Conservation (phyloP, 805 yeast species). For the Wickerhamiella vanderwaltii region DNA sequence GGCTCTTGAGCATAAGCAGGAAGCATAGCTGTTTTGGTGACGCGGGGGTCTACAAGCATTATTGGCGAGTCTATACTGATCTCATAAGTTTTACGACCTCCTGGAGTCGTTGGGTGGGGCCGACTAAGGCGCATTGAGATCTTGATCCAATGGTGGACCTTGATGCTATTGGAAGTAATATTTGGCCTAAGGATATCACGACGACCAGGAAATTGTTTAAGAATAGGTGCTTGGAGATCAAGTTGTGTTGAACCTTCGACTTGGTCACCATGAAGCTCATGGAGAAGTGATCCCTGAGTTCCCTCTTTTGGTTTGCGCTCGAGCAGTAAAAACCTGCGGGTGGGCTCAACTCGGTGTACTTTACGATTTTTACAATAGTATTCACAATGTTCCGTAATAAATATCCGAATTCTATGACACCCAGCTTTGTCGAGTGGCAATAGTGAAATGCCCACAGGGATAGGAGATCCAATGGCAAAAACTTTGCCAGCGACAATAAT, state of each 20-base stretch:
- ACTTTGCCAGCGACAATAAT: slow-evolving; percentile 84
- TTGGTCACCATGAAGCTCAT: slow-evolving; percentile 7
- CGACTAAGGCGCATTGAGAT: slow-evolving; percentile 69
- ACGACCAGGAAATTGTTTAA: slow-evolving; percentile 47
- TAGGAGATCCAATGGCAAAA: slow-evolving; percentile 65
- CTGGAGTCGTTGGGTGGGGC: slow-evolving; percentile 35
- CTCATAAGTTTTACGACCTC: slow-evolving; percentile 80
- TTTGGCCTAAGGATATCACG: slow-evolving; percentile 64
- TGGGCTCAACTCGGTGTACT: slow-evolving; percentile 87
- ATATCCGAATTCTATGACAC: slow-evolving; percentile 74
- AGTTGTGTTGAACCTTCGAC: slow-evolving; percentile 46
- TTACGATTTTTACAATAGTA: slow-evolving; percentile 76
- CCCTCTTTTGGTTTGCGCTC: slow-evolving; percentile 43
- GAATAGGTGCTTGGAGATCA: slow-evolving; percentile 78
- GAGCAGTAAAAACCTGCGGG: slow-evolving; percentile 61
- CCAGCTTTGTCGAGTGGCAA: slow-evolving; percentile 81
- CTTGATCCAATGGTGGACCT: slow-evolving; percentile 92
- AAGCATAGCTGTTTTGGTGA: slow-evolving; percentile 26
- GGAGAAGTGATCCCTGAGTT: slow-evolving; percentile 22
- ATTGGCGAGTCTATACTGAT: slow-evolving; percentile 91
- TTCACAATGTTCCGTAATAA: slow-evolving; percentile 79
- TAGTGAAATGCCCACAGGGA: slow-evolving; percentile 75
- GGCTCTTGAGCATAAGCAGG: slow-evolving; percentile 26
- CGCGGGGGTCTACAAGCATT: slow-evolving; percentile 61
- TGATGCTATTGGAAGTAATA: slow-evolving; percentile 65